These are phyloP conservation scores for Alternaria incomplexa DNA, from an alignment of 2,329 filamentous ascomycete genomes.

Conservation along the genomic window DNA sequence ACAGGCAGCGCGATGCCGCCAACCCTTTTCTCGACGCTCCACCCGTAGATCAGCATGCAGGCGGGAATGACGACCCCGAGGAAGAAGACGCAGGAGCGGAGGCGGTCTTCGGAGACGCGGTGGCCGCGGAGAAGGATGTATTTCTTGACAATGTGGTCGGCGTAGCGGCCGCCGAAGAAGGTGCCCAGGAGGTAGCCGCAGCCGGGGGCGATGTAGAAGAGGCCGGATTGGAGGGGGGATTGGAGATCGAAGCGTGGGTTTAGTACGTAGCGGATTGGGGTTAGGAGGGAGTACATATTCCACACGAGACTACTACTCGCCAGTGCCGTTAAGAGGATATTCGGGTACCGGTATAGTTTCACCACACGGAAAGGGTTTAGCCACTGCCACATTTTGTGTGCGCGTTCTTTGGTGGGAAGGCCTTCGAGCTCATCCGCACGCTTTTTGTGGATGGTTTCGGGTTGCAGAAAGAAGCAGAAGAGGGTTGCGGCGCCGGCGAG, in stretches of 20 bases:
- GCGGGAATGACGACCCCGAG: constrained; percentile 64
- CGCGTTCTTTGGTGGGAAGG: constrained; percentile 58
- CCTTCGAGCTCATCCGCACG: constrained; percentile 67
- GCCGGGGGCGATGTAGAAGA: constrained; percentile 78
- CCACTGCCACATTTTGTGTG: constrained; percentile 64
- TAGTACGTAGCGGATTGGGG: constrained; percentile 73
- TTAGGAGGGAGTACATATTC: constrained; percentile 76
- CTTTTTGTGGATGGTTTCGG: constrained; percentile 74
- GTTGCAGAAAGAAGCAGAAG: constrained; percentile 69
- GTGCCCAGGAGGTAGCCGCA: constrained; percentile 72
- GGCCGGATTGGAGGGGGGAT: constrained; percentile 68
- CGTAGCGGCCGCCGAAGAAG: constrained; percentile 74
- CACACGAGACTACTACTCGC: constrained; percentile 70
- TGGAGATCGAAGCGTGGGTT: constrained; percentile 75
- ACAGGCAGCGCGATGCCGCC: constrained; percentile 69
- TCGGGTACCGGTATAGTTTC: constrained; percentile 70
- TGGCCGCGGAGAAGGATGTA: constrained; percentile 67
- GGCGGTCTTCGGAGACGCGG: constrained; percentile 71
- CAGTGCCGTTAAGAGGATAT: constrained; percentile 64
- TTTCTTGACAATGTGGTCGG: constrained; percentile 69
- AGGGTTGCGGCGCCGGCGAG: constrained; percentile 66
- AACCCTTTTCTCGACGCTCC: constrained; percentile 62
- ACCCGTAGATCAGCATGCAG: constrained; percentile 73
- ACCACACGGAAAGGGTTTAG: constrained; percentile 71
- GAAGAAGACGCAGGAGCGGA: constrained; percentile 62